A percentile compares a stretch with the other conserved stretches of the same genome.
Conservation (phyloP, 805 yeast genomes). For the Dipodascus albidus region DNA sequence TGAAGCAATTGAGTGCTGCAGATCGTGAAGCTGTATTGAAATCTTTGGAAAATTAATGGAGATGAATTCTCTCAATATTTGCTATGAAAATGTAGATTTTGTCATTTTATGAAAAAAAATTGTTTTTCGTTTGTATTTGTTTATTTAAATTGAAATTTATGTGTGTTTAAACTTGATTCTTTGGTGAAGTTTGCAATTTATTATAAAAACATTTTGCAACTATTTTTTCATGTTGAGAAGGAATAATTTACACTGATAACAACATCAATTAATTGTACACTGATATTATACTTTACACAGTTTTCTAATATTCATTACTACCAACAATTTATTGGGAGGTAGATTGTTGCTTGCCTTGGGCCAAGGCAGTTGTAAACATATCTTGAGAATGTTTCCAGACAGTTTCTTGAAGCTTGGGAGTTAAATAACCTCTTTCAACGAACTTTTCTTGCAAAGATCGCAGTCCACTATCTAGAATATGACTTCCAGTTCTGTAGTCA, state of each 20-base stretch:
- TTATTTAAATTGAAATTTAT: too few species aligned
- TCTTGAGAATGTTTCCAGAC: conserved; percentile 19
- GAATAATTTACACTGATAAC: too few species aligned
- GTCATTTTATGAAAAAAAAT: too few species aligned
- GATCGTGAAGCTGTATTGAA: conserved; percentile 25
- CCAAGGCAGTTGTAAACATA: conserved; percentile 8
- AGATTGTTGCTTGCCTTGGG: not conserved
- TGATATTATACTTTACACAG: too few species aligned
- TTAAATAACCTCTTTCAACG: conserved; percentile 9
- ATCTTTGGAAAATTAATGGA: not conserved
- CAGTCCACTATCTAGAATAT: conserved; percentile 9
- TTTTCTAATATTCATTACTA: too few species aligned
- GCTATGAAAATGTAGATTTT: too few species aligned
- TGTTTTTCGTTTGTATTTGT: not conserved
- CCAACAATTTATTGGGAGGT: not conserved
- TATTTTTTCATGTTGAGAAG: too few species aligned
- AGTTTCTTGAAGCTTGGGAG: conserved; percentile 15
- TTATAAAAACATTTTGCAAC: too few species aligned
- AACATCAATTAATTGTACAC: too few species aligned
- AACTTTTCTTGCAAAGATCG: conserved; percentile 8
- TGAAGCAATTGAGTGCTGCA: conserved; percentile 21
- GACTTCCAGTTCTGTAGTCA: conserved; percentile 14
- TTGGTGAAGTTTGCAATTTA: too few species aligned
- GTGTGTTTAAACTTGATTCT: too few species aligned
- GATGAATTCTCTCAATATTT: too few species aligned